Evolutionary conservation across 2,329 filamentous ascomycete genomes (phyloP).

Genomic region (Calonectria hongkongensis): DNA sequence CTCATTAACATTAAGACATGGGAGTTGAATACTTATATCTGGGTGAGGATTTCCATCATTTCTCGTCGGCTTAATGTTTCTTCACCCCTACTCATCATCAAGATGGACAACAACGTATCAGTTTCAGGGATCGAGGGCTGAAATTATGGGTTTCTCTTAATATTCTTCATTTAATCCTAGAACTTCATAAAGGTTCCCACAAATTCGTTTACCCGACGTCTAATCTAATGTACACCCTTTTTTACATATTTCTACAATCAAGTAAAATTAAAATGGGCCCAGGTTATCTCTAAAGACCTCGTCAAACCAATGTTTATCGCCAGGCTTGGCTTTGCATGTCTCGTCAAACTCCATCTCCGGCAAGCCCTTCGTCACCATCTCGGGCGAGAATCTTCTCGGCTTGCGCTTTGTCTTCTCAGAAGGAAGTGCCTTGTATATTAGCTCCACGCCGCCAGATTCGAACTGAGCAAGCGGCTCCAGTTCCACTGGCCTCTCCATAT

Average conservation of each 20-base stretch:
- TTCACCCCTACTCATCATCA: too few relatives aligned
- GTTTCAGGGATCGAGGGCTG: too few relatives aligned
- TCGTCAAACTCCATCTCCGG: conserved; percentile 41
- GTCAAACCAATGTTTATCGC: conserved; percentile 30
- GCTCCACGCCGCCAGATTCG: fast-evolving
- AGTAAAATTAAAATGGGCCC: conserved; percentile 22
- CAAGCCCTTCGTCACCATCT: conserved; percentile 15
- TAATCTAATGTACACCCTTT: neutral
- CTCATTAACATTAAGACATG: too few relatives aligned
- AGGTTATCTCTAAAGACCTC: conserved; percentile 44
- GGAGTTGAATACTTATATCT: too few relatives aligned
- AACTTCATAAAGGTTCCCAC: too few relatives aligned
- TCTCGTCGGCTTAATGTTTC: too few relatives aligned
- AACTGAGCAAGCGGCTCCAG: neutral
- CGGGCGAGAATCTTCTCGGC: conserved; percentile 31
- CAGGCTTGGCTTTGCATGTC: conserved; percentile 11
- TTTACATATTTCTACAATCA: neutral
- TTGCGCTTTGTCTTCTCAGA: conserved; percentile 25
- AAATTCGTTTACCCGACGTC: too few relatives aligned
- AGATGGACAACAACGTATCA: too few relatives aligned
- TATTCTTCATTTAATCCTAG: too few relatives aligned
- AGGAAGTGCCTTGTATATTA: conserved; percentile 37
- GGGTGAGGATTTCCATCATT: too few relatives aligned
- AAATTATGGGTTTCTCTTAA: too few relatives aligned
- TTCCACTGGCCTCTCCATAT: conserved; percentile 22